Evolutionary conservation across 2,329 filamentous ascomycete genomes (phyloP).

Genomic region (Paecilomyces variotii): DNA sequence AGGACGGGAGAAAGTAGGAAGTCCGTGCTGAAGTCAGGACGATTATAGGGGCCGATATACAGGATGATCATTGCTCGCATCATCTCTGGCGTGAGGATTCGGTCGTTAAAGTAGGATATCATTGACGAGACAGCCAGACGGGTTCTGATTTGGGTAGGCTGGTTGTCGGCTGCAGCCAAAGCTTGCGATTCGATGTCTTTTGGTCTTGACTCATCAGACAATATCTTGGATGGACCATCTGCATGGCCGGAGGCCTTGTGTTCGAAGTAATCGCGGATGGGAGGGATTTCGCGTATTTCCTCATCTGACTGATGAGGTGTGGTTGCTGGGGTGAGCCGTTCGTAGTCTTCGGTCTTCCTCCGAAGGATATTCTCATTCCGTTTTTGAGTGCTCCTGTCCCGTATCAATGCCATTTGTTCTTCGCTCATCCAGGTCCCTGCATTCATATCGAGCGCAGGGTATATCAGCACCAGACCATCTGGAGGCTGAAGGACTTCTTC

Average conservation of each 20-base stretch:
- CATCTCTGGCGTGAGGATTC: slow-evolving; percentile 92
- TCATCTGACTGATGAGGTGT: slow-evolving; percentile 72
- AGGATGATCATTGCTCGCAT: slow-evolving; percentile 99
- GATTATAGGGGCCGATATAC: slow-evolving; percentile 88
- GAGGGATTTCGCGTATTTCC: slow-evolving; percentile 45
- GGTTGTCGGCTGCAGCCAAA: slow-evolving; percentile 26
- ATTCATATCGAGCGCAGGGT: slow-evolving; percentile 90
- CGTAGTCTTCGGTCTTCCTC: slow-evolving; percentile 84
- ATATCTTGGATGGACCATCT: slow-evolving; percentile 13
- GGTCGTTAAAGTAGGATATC: slow-evolving; percentile 96
- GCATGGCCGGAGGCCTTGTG: slow-evolving; percentile 16
- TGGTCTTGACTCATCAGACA: slow-evolving; percentile 6
- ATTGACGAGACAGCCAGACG: slow-evolving; percentile 92
- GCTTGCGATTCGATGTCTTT: slow-evolving; percentile 23
- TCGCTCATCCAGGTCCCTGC: slow-evolving; percentile 99
- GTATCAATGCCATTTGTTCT: slow-evolving; percentile 90
- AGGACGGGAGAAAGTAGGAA: slow-evolving; percentile 85
- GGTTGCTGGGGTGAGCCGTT: slow-evolving; percentile 65
- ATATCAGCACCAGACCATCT: slow-evolving; percentile 74
- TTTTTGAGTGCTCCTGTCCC: slow-evolving; percentile 68
- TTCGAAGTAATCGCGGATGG: slow-evolving; percentile 21
- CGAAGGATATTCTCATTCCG: slow-evolving; percentile 72
- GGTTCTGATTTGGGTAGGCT: slow-evolving; percentile 56
- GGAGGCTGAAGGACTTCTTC: slow-evolving; percentile 61
- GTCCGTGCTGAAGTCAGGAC: slow-evolving; percentile 86